Conservation (phyloP, 495 filamentous ascomycete genomes). For the Podospora anserina region DNA sequence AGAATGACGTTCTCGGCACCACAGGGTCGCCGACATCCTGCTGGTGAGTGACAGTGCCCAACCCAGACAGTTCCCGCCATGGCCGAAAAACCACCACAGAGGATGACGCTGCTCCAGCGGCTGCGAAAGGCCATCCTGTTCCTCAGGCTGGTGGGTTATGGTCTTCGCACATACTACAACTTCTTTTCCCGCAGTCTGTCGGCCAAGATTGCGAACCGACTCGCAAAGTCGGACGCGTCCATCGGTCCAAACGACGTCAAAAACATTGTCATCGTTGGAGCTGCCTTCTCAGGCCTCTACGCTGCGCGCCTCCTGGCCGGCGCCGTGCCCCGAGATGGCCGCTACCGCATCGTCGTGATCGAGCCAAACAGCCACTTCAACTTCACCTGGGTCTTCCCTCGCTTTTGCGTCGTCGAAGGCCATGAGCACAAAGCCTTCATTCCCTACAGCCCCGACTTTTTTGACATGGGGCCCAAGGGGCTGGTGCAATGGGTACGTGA, state of each 20-base stretch:
- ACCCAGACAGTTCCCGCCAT: neutral
- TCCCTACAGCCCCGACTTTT: constrained; percentile 40
- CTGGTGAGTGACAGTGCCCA: neutral
- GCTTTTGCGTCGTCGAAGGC: constrained; percentile 44
- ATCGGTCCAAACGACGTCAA: constrained; percentile 13
- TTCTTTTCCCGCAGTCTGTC: constrained; percentile 11
- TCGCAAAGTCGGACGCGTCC: neutral
- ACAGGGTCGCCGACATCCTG: neutral
- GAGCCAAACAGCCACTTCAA: constrained; percentile 61
- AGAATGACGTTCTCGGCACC: neutral
- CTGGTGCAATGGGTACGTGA: constrained; percentile 39
- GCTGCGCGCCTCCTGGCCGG: constrained; percentile 45
- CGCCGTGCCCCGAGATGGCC: constrained; percentile 43
- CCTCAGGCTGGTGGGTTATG: constrained; percentile 18
- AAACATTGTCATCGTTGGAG: constrained; percentile 56
- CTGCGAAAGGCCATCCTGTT: constrained; percentile 20
- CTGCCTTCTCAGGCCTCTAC: constrained; percentile 53
- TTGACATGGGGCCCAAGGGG: constrained; percentile 25
- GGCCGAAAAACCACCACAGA: neutral
- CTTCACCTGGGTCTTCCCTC: constrained; percentile 53
- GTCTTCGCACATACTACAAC: constrained; percentile 12
- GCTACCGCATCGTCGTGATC: constrained; percentile 51
- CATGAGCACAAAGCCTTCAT: constrained; percentile 50
- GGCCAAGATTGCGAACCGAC: constrained; percentile 9
- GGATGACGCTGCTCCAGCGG: constrained; percentile 9